Conservation (phyloP, 2,329 filamentous ascomycete genomes). For the Trichoderma harzianum region DNA sequence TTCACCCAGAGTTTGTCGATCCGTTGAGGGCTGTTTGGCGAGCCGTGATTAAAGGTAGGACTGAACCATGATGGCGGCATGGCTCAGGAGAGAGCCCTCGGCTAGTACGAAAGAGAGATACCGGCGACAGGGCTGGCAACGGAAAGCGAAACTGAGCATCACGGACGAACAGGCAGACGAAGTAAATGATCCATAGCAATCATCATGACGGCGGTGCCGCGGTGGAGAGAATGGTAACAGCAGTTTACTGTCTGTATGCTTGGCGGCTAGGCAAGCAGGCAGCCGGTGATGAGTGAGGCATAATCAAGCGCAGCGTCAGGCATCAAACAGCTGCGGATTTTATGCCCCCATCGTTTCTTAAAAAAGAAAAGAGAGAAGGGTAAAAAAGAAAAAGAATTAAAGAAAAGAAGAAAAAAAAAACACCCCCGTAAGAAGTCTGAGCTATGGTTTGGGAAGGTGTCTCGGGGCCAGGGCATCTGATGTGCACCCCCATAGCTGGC, state of each 20-base stretch:
- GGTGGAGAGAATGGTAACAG: neutral
- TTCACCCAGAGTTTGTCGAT: slow-evolving; percentile 3
- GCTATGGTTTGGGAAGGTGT: slow-evolving; percentile 7
- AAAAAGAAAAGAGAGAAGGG: neutral
- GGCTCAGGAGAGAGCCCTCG: neutral
- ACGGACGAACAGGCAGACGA: neutral
- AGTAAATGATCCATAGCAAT: neutral
- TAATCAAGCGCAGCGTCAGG: slow-evolving; percentile 2
- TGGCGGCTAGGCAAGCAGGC: slow-evolving; percentile 6
- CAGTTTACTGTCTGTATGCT: neutral
- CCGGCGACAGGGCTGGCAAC: neutral
- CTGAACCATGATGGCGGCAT: neutral
- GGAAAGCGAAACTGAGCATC: neutral
- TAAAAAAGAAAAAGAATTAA: neutral
- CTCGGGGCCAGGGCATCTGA: neutral
- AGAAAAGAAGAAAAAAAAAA: neutral
- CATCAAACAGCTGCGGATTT: neutral
- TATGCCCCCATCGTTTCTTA: neutral
- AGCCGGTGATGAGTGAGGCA: neutral
- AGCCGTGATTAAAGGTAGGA: neutral
- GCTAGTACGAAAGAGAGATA: neutral
- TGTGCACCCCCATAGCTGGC: neutral
- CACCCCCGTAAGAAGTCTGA: neutral
- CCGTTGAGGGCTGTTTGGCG: neutral
- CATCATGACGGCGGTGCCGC: neutral